A percentile compares a stretch with the other conserved stretches of the same genome.
Conservation (phyloP, 495 filamentous ascomycete species). For the Penicillium antarcticum region DNA sequence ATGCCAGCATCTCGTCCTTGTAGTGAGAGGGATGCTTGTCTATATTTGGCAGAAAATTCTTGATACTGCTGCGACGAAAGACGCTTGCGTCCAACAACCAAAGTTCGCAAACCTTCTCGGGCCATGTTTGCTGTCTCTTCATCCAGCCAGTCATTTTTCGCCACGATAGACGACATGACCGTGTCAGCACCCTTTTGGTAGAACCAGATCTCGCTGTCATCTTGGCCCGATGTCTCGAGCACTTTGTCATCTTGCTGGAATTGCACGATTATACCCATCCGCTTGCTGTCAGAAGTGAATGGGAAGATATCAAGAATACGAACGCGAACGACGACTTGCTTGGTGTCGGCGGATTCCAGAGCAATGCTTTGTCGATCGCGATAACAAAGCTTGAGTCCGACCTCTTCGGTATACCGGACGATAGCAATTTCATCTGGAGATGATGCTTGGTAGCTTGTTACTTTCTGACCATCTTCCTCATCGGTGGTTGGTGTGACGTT, state of each 20-base stretch:
- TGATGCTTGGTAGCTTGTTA: constrained; percentile 90
- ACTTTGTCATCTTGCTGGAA: constrained; percentile 56
- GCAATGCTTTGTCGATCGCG: constrained; percentile 83
- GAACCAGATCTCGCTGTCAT: constrained; percentile 85
- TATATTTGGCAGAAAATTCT: constrained; percentile 72
- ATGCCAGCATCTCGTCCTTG: constrained; percentile 76
- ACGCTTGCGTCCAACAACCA: constrained; percentile 86
- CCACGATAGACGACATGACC: constrained; percentile 92
- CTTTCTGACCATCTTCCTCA: constrained; percentile 70
- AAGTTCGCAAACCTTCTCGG: constrained; percentile 87
- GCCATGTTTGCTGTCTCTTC: constrained; percentile 99
- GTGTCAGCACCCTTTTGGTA: constrained; percentile 99
- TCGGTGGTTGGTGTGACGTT: constrained; percentile 94
- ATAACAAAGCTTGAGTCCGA: constrained; percentile 79
- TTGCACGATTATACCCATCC: constrained; percentile 96
- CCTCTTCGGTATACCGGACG: constrained; percentile 89
- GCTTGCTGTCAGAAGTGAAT: constrained; percentile 94
- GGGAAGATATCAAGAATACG: constrained; percentile 93
- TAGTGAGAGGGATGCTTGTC: constrained; percentile 75
- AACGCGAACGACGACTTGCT: constrained; percentile 76
- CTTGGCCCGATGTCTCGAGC: constrained; percentile 27
- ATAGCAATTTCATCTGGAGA: constrained; percentile 99
- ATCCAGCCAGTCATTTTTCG: constrained; percentile 95
- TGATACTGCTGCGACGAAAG: constrained; percentile 73
- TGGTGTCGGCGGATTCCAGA: constrained; percentile 75